Evolutionary conservation across 371 early-diverging fungal genomes (phyloP).

Genomic region (Mucor irregularis): DNA sequence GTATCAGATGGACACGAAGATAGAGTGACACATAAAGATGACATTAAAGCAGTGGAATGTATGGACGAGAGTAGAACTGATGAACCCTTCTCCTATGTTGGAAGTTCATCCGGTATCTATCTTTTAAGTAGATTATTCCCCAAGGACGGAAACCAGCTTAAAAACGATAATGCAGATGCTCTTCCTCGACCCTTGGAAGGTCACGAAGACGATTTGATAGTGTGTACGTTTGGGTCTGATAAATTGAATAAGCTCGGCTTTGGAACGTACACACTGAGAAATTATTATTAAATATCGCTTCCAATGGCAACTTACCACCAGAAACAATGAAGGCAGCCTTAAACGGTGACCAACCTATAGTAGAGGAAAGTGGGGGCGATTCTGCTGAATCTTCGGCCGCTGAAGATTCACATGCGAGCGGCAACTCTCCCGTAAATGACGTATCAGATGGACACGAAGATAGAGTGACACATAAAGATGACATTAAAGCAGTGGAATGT

Average conservation of each 20-base stretch:
- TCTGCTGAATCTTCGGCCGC: too few relatives aligned
- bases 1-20: neutral
- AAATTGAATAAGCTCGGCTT: too few relatives aligned
- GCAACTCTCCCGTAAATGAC: neutral
- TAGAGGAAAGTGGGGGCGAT: too few relatives aligned
- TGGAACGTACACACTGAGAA: constrained; percentile 25
- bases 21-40: too few relatives aligned
- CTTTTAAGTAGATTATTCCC: constrained; percentile 30
- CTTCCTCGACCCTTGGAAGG: constrained; percentile 20
- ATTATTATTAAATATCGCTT: constrained; percentile 15
- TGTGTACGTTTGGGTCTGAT: too few relatives aligned
- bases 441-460: too few relatives aligned
- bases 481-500: too few relatives aligned
- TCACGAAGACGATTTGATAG: constrained; percentile 32
- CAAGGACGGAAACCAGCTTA: neutral
- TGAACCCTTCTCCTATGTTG: constrained; percentile 28
- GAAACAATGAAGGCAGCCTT: neutral
- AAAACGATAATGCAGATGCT: neutral
- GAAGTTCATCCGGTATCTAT: constrained; percentile 46
- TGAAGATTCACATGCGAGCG: too few relatives aligned
- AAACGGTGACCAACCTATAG: neutral
- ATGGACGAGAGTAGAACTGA: neutral
- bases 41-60: too few relatives aligned
- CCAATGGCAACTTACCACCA: constrained; percentile 15
- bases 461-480: too few relatives aligned